Percentiles rank a stretch among this genome's conserved stretches.
Conservation (phyloP, 139 green algal genomes). For the Chlorella sp. region DNA sequence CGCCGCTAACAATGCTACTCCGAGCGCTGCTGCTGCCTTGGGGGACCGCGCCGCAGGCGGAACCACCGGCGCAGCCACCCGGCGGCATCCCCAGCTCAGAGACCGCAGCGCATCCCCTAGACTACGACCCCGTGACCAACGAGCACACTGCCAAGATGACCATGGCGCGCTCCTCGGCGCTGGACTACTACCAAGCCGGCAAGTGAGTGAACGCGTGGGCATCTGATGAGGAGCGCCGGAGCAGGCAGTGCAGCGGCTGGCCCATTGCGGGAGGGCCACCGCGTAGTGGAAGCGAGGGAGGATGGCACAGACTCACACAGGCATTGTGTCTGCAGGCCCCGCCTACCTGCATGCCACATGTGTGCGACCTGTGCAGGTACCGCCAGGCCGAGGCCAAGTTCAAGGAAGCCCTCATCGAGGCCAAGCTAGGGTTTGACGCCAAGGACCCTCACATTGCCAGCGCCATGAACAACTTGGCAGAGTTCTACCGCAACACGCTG, state of each 20-base stretch:
- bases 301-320: too few species aligned
- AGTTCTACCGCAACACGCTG: constrained; percentile 59
- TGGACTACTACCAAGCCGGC: constrained; percentile 45
- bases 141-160: constrained; percentile 58
- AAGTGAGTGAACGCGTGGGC: constrained; percentile 20
- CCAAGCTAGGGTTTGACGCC: constrained; percentile 52
- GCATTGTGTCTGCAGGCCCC: too few species aligned
- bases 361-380: constrained; percentile 32
- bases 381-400: constrained; percentile 57
- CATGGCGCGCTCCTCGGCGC: constrained; percentile 32
- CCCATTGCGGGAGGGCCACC: too few species aligned
- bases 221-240: not conserved
- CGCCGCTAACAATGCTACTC: too few species aligned
- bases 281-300: too few species aligned
- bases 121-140: constrained; percentile 54
- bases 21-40: too few species aligned
- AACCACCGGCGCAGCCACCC: not conserved
- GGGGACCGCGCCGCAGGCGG: too few species aligned
- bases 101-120: constrained; percentile 41
- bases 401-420: constrained; percentile 41
- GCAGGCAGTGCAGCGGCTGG: not conserved
- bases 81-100: constrained; percentile 3
- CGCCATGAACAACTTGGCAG: constrained; percentile 65
- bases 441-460: constrained; percentile 62
- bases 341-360: too few species aligned